Percentiles rank a stretch among this genome's conserved stretches.
These are phyloP conservation scores for Boletus coccyginus DNA, from an alignment of 768 basidiomycete genomes.

Conservation along the genomic window DNA sequence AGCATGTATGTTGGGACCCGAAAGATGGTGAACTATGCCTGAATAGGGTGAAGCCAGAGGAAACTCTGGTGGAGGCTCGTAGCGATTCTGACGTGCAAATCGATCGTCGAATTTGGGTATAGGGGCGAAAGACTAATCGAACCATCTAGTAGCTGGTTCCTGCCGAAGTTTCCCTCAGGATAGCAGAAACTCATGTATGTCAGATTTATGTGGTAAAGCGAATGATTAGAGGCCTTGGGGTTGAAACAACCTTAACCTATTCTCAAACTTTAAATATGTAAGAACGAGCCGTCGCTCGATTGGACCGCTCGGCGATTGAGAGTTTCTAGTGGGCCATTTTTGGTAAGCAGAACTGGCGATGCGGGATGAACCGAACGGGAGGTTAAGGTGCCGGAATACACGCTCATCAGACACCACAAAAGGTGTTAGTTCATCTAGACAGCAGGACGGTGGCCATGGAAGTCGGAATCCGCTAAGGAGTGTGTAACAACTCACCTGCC, in stretches of 20 bases:
- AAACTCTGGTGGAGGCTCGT: slow-evolving; percentile 95
- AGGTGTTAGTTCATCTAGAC: too few relatives aligned
- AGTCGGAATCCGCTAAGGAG: slow-evolving; percentile 84
- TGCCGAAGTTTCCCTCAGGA: slow-evolving; percentile 57
- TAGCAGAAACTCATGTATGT: slow-evolving; percentile 55
- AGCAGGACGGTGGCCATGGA: slow-evolving; percentile 85
- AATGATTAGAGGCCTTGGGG: slow-evolving; percentile 92
- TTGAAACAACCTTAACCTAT: slow-evolving; percentile 87
- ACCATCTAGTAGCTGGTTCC: slow-evolving; percentile 73
- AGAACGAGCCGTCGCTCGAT: slow-evolving; percentile 50
- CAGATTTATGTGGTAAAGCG: slow-evolving; percentile 52
- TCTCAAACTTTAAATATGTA: slow-evolving; percentile 69
- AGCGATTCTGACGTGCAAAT: slow-evolving; percentile 97
- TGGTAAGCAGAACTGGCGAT: slow-evolving; percentile 73
- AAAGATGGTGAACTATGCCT: slow-evolving; percentile 91
- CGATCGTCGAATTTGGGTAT: slow-evolving; percentile 94
- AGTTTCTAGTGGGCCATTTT: slow-evolving; percentile 74
- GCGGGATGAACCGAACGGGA: slow-evolving; percentile 50
- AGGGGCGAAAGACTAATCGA: slow-evolving; percentile 96
- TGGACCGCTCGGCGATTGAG: slow-evolving; percentile 55
- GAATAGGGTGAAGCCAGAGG: slow-evolving; percentile 92
- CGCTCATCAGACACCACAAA: too few relatives aligned
- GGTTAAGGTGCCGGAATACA: too few relatives aligned
- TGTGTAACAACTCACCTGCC: slow-evolving; percentile 89
- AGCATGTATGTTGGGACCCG: slow-evolving; percentile 85